Conservation (phyloP, 331 rosid species). For the Telfairia occidentalis region DNA sequence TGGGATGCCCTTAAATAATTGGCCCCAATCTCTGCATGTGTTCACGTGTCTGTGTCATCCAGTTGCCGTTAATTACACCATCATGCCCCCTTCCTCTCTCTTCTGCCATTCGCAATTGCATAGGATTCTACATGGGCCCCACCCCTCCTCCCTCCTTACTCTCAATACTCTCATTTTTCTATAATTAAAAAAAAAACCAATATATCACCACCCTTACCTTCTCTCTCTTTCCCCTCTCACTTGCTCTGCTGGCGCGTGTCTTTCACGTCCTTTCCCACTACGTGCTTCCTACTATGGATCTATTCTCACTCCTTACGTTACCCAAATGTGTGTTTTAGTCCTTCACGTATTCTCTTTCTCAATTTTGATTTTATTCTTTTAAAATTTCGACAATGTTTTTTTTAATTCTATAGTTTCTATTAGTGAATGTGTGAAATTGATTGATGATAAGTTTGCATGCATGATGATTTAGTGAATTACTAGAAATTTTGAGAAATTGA, state of each 20-base stretch:
- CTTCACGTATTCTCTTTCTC: no score
- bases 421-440: no score
- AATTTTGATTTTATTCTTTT: no score
- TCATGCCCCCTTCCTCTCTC: conserved; percentile 6
- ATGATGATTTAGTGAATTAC: no score
- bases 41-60: conserved; percentile 21
- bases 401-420: no score
- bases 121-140: conserved; percentile 19
- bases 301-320: no score
- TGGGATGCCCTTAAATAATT: conserved; percentile 12
- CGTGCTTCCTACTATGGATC: no score
- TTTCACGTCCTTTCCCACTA: not conserved
- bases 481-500: no score
- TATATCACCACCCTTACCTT: not conserved
- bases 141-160: not conserved
- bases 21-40: conserved; percentile 20
- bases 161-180: not conserved
- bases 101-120: conserved; percentile 6
- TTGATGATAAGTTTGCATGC: no score
- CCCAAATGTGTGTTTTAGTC: no score
- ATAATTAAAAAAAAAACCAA: not conserved
- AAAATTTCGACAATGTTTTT: no score
- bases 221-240: not conserved
- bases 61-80: conserved; percentile 15
- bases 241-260: not conserved